These are phyloP conservation scores for Telopea speciosissima DNA, from an alignment of 177 flowering plant species.

Conservation along the genomic window DNA sequence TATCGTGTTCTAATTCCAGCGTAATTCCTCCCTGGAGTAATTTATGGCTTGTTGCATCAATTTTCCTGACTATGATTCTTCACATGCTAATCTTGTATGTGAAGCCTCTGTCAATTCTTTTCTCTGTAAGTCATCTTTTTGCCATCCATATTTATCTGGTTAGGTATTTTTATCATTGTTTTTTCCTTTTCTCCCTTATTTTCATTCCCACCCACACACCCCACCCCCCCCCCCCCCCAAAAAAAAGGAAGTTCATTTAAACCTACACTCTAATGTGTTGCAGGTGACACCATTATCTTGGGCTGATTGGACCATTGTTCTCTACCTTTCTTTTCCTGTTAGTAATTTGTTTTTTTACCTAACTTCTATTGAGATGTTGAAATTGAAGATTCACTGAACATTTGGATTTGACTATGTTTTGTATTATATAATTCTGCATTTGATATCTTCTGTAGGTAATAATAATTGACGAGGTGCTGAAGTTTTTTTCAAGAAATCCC, in stretches of 20 bases:
- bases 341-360: conserved; percentile 19
- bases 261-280: conserved; percentile 10
- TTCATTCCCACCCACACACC: too few relatives aligned
- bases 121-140: conserved; percentile 67
- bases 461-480: conserved; percentile 82
- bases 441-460: conserved; percentile 52
- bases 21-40: conserved; percentile 96
- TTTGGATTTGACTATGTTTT: neutral
- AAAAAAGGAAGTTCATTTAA: neutral
- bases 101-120: conserved; percentile 72
- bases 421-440: neutral
- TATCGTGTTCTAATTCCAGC: conserved; percentile 29
- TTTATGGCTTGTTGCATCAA: conserved; percentile 91
- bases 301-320: conserved; percentile 78
- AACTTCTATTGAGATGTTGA: neutral
- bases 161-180: neutral
- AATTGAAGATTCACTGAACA: neutral
- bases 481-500: conserved; percentile 79
- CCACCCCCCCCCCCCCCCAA: too few relatives aligned
- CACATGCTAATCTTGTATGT: conserved; percentile 84
- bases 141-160: neutral
- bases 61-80: conserved; percentile 81
- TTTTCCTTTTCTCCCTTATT: neutral
- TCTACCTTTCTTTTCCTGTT: conserved; percentile 93
- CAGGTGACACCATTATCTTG: conserved; percentile 92